phyloP scores from a whole-genome alignment of 2,329 filamentous ascomycete species.

The Ophidiomyces ophidiicola region DNA sequence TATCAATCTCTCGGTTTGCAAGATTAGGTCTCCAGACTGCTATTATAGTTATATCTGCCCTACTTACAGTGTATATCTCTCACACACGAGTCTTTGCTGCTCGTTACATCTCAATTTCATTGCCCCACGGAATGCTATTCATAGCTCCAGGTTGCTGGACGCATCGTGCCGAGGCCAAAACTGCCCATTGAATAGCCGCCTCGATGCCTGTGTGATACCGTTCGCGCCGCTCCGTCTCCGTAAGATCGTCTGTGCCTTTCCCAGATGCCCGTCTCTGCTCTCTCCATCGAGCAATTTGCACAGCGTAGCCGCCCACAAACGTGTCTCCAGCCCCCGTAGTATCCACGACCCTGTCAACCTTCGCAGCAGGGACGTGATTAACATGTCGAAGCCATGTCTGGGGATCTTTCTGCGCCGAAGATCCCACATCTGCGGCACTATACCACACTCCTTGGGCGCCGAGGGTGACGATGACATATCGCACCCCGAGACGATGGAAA shows the following conservation, averaged over 20 bases:
- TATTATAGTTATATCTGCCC: no score
- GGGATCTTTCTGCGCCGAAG: constrained; percentile 29
- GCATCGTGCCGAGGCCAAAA: constrained; percentile 33
- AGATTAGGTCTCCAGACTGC: no score
- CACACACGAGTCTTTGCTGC: no score
- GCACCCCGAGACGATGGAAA: constrained; percentile 59
- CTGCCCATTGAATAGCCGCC: constrained; percentile 33
- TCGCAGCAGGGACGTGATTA: constrained; percentile 47
- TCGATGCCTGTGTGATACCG: constrained; percentile 36
- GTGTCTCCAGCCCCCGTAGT: constrained; percentile 93
- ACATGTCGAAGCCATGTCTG: constrained; percentile 20
- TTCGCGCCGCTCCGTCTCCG: constrained; percentile 24
- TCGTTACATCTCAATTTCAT: constrained; percentile 33
- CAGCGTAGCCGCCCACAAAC: constrained; percentile 78
- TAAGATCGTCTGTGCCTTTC: constrained; percentile 40
- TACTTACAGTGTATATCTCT: no score
- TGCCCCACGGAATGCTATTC: constrained; percentile 38
- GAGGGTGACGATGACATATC: constrained; percentile 70
- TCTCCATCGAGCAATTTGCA: constrained; percentile 50
- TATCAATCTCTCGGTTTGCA: no score
- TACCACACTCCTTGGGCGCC: constrained; percentile 65
- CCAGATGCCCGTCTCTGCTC: constrained; percentile 33
- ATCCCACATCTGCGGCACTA: constrained; percentile 42
- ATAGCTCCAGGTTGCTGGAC: constrained; percentile 37
- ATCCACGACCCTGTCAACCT: constrained; percentile 65